Evolutionary conservation across 176 grass and related monocot species (phyloP).

Genomic region (Chrysopogon serrulatus): DNA sequence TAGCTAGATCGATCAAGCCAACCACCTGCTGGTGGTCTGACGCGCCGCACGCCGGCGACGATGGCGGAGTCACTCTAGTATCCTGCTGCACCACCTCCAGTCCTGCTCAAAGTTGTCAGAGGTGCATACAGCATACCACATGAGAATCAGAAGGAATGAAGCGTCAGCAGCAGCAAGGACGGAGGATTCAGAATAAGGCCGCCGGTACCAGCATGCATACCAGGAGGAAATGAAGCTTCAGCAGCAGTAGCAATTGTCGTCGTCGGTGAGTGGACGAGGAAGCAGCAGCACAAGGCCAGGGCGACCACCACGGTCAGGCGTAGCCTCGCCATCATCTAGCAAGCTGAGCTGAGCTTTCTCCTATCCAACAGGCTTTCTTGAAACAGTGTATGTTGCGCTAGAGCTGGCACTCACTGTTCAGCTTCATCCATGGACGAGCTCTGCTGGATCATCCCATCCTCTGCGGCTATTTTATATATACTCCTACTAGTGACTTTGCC

Average conservation of each 20-base stretch:
- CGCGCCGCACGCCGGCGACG: background rate
- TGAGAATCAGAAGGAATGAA: too few species aligned
- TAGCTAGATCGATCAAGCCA: background rate
- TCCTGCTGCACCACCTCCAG: background rate
- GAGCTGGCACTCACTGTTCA: background rate
- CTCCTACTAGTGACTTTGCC: background rate
- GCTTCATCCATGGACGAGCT: slow-evolving; percentile 22
- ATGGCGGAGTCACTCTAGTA: background rate
- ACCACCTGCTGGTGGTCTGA: slow-evolving; percentile 1
- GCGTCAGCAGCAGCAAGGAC: background rate
- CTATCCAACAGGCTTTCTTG: slow-evolving; percentile 1
- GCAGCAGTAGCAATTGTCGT: background rate
- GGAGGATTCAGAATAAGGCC: too few species aligned
- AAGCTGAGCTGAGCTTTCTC: background rate
- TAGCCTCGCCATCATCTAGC: background rate
- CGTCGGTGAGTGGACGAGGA: slow-evolving; percentile 12
- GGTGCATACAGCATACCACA: too few species aligned
- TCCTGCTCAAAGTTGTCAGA: background rate
- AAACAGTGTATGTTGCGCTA: background rate
- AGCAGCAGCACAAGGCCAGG: slow-evolving; percentile 31
- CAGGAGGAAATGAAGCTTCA: background rate
- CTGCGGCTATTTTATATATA: slow-evolving; percentile 32
- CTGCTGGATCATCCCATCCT: background rate
- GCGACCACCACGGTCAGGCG: slow-evolving; percentile 7
- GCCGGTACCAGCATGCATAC: too few species aligned